Evolutionary conservation across 352 stramenopile species (phyloP).

Genomic region (Phytopythium cucurbitacearum): DNA sequence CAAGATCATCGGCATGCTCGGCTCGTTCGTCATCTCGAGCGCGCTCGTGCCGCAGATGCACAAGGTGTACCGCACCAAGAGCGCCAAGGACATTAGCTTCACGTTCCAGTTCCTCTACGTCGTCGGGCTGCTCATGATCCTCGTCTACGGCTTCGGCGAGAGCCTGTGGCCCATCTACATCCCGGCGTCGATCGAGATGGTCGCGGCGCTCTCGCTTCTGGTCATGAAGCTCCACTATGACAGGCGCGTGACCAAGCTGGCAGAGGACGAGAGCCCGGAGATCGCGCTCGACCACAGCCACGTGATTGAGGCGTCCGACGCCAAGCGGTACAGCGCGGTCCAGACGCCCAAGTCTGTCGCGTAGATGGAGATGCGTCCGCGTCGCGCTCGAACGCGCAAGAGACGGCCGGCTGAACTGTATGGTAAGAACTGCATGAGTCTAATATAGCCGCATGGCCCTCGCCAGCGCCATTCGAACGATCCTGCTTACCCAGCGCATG

Average conservation of each 20-base stretch:
- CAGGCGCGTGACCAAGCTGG: slow-evolving; percentile 4
- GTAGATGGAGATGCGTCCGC: neutral
- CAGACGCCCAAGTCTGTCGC: slow-evolving; percentile 1
- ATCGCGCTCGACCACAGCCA: slow-evolving; percentile 5
- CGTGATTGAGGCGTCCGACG: neutral
- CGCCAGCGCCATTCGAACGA: too few relatives aligned
- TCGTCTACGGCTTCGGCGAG: slow-evolving; percentile 47
- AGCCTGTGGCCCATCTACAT: slow-evolving; percentile 56
- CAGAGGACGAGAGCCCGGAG: slow-evolving; percentile 9
- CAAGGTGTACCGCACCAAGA: slow-evolving; percentile 63
- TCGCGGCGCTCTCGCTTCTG: slow-evolving; percentile 31
- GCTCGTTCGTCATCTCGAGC: slow-evolving; percentile 53
- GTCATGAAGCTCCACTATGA: slow-evolving; percentile 36
- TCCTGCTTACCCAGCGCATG: too few relatives aligned
- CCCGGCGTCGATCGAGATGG: slow-evolving; percentile 34
- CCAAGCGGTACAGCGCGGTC: slow-evolving; percentile 6
- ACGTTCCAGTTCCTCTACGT: slow-evolving; percentile 45
- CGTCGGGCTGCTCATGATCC: slow-evolving; percentile 28
- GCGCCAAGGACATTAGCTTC: slow-evolving; percentile 50
- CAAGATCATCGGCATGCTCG: slow-evolving; percentile 52
- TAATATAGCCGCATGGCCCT: too few relatives aligned
- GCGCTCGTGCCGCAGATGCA: slow-evolving; percentile 53
- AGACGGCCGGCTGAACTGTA: too few relatives aligned
- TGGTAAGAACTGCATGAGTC: too few relatives aligned
- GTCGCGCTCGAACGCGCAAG: too few relatives aligned